Evolutionary conservation across 129 eudicot genomes (phyloP).

Genomic region (Apium graveolens): DNA sequence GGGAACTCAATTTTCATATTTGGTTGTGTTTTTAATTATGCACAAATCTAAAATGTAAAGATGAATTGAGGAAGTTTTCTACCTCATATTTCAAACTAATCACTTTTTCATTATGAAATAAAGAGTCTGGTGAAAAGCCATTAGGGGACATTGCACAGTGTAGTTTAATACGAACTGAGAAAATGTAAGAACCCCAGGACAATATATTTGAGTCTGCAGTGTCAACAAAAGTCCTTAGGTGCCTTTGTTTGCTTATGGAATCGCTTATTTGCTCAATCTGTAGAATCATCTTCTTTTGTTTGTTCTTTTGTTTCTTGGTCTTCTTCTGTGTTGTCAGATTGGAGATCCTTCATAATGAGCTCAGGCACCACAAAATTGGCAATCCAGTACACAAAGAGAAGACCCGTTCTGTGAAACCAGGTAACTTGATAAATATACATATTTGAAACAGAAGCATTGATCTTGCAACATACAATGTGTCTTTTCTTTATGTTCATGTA

Average conservation of each 20-base stretch:
- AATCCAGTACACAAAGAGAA: constrained; percentile 53
- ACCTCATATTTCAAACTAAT: not conserved
- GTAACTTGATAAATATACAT: not conserved
- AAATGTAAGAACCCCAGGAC: not conserved
- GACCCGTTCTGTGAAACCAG: constrained; percentile 34
- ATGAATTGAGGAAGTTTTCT: not conserved
- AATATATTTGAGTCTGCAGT: not conserved
- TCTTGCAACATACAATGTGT: not conserved
- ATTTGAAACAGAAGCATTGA: not conserved
- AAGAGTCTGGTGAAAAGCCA: not conserved
- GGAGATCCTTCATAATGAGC: constrained; percentile 42
- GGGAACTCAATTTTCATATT: not conserved
- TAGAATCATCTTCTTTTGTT: constrained; percentile 1
- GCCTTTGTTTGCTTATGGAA: constrained; percentile 4
- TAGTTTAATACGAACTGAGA: constrained; percentile 5
- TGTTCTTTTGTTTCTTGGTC: constrained; percentile 20
- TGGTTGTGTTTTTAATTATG: not conserved
- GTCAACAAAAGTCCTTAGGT: constrained; percentile 13
- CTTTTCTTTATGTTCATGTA: not conserved
- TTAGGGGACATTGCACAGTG: not conserved
- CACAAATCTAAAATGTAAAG: not conserved
- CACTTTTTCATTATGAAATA: not conserved
- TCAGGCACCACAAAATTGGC: constrained; percentile 70
- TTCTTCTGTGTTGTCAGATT: constrained; percentile 22
- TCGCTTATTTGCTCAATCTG: constrained; percentile 15